Evolutionary conservation across 2,329 filamentous ascomycete genomes (phyloP).

Genomic region (Ophiocordyceps polyrhachis-furcata): DNA sequence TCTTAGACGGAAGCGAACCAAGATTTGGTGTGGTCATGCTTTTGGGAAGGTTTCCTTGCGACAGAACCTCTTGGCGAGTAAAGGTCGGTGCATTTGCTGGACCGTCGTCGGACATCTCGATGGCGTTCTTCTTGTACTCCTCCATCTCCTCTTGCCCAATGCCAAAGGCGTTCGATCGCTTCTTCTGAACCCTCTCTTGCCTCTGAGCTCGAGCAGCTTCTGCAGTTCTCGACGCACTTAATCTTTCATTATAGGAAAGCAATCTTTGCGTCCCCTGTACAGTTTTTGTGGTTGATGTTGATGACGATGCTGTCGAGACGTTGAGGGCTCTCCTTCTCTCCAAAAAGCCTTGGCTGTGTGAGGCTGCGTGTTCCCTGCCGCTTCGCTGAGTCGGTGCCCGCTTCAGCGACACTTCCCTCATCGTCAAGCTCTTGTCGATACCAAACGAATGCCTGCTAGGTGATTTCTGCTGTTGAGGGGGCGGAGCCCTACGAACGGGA

Average conservation of each 20-base stretch:
- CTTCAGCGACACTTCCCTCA: slow-evolving; percentile 68
- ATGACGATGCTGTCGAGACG: slow-evolving; percentile 6
- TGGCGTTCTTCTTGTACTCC: slow-evolving; percentile 36
- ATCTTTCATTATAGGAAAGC: slow-evolving; percentile 63
- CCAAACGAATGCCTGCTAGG: slow-evolving; percentile 66
- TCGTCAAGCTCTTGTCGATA: slow-evolving; percentile 74
- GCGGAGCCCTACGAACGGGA: slow-evolving; percentile 43
- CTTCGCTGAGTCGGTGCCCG: slow-evolving; percentile 37
- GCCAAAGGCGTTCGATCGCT: slow-evolving; percentile 36
- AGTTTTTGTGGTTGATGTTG: slow-evolving; percentile 5
- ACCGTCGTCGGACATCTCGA: slow-evolving; percentile 31
- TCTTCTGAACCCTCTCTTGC: slow-evolving; percentile 30
- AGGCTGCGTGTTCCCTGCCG: slow-evolving; percentile 4
- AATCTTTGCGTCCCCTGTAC: slow-evolving; percentile 17
- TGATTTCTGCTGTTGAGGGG: slow-evolving; percentile 41
- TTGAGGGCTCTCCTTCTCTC: slow-evolving; percentile 22
- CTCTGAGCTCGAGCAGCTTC: slow-evolving; percentile 32
- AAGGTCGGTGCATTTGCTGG: slow-evolving; percentile 31
- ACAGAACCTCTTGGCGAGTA: slow-evolving; percentile 43
- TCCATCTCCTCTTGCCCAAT: slow-evolving; percentile 41
- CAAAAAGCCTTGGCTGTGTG: slow-evolving; percentile 20
- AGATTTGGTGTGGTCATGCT: slow-evolving; percentile 23
- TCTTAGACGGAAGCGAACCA: slow-evolving; percentile 2
- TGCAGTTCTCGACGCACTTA: slow-evolving; percentile 49
- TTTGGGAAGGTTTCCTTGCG: slow-evolving; percentile 17